A percentile compares a stretch with the other conserved stretches of the same genome.
phyloP scores from a whole-genome alignment of 495 filamentous ascomycete species.

The Friedmanniomyces endolithicus region DNA sequence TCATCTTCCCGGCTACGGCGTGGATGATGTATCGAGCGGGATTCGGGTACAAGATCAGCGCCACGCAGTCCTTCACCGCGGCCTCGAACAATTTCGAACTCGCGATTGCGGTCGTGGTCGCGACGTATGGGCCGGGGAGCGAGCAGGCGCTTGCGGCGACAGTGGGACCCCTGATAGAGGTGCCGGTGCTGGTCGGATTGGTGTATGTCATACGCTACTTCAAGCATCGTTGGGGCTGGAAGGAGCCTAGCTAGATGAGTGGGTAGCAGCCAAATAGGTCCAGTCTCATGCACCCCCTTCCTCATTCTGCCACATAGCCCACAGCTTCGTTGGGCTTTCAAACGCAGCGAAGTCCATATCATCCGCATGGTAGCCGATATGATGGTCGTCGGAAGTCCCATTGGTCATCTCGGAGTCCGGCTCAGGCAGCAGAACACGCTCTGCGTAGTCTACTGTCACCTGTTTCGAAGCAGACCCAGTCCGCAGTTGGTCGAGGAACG shows the following conservation, averaged over 20 bases:
- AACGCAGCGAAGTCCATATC: neutral
- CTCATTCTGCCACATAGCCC: slow-evolving; percentile 14
- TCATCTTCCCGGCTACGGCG: slow-evolving; percentile 27
- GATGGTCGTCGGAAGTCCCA: neutral
- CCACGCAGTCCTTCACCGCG: slow-evolving; percentile 84
- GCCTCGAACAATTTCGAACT: slow-evolving; percentile 95
- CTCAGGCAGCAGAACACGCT: slow-evolving; percentile 4
- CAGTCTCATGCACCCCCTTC: neutral
- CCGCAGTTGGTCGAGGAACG: neutral
- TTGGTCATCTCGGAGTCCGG: slow-evolving; percentile 3
- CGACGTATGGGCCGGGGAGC: slow-evolving; percentile 65
- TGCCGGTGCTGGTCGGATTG: slow-evolving; percentile 68
- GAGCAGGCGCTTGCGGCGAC: slow-evolving; percentile 83
- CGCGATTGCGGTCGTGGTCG: slow-evolving; percentile 83
- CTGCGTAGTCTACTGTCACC: slow-evolving; percentile 9
- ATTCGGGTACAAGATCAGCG: slow-evolving; percentile 58
- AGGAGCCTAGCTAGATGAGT: slow-evolving; percentile 10
- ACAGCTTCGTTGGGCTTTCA: slow-evolving; percentile 16
- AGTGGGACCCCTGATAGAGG: slow-evolving; percentile 83
- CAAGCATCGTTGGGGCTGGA: slow-evolving; percentile 45
- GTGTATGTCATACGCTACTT: slow-evolving; percentile 65
- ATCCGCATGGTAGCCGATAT: neutral
- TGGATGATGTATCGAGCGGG: slow-evolving; percentile 35
- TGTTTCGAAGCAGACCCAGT: neutral
- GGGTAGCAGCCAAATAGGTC: neutral